Evolutionary conservation across 2,329 filamentous ascomycete species (phyloP).

Genomic region (Pezicula radicicola): DNA sequence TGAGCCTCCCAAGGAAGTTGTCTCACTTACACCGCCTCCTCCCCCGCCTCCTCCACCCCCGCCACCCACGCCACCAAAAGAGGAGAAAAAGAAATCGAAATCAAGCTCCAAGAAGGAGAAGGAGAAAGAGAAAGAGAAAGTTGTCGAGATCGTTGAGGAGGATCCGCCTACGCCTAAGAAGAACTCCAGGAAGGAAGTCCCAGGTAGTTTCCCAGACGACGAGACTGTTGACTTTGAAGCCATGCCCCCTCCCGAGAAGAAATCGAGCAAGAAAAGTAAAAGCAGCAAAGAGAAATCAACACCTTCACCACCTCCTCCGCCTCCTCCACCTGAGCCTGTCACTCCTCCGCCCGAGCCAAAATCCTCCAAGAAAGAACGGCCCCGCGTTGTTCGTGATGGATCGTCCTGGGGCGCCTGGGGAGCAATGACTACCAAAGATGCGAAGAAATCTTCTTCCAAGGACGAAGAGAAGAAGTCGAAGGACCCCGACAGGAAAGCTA

Average conservation of each 20-base stretch:
- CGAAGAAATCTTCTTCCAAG: slow-evolving; percentile 27
- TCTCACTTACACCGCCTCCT: slow-evolving; percentile 16
- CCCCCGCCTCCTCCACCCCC: slow-evolving; percentile 34
- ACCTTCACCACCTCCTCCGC: slow-evolving; percentile 32
- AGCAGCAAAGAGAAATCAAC: slow-evolving; percentile 32
- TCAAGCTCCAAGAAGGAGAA: slow-evolving; percentile 34
- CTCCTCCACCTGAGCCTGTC: slow-evolving; percentile 41
- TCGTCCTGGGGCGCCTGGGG: slow-evolving; percentile 77
- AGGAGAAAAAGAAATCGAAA: slow-evolving; percentile 39
- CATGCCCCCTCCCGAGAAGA: slow-evolving; percentile 40
- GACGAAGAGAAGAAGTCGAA: slow-evolving; percentile 40
- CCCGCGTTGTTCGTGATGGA: slow-evolving; percentile 68
- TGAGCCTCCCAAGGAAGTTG: slow-evolving; percentile 39
- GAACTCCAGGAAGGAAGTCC: slow-evolving; percentile 38
- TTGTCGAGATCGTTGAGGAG: slow-evolving; percentile 24
- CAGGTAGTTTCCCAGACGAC: slow-evolving; percentile 56
- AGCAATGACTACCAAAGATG: slow-evolving; percentile 41
- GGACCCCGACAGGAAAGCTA: slow-evolving; percentile 49
- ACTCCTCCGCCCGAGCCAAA: slow-evolving; percentile 52
- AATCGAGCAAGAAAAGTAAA: slow-evolving; percentile 37
- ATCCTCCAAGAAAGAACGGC: slow-evolving; percentile 70
- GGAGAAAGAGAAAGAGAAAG: slow-evolving; percentile 25
- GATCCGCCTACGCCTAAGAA: slow-evolving; percentile 31
- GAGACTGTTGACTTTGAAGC: slow-evolving; percentile 46
- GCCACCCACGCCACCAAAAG: slow-evolving; percentile 35